Conservation (phyloP, 495 filamentous ascomycete genomes). For the Podospora tetraspora region DNA sequence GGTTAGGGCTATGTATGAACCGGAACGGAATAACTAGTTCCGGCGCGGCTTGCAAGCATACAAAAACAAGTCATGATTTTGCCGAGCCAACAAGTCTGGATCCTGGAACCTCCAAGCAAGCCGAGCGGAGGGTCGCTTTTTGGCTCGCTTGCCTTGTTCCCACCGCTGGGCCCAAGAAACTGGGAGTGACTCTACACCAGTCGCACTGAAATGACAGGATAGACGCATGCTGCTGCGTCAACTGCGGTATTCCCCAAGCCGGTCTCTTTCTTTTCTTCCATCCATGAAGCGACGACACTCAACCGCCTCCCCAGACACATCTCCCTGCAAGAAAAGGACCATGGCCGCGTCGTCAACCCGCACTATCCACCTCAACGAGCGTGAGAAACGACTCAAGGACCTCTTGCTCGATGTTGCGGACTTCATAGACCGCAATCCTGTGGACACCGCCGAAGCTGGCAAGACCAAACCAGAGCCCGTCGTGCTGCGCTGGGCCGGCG, state of each 20-base stretch:
- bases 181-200: not conserved
- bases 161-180: not conserved
- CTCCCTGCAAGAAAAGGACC: not conserved
- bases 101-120: too few species aligned
- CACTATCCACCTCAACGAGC: conserved; percentile 49
- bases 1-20: too few species aligned
- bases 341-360: not conserved
- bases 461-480: conserved; percentile 40
- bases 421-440: conserved; percentile 52
- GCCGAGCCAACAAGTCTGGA: too few species aligned
- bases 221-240: not conserved
- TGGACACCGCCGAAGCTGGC: conserved; percentile 23
- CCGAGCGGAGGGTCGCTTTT: too few species aligned
- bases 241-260: not conserved
- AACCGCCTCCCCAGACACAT: not conserved
- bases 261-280: not conserved
- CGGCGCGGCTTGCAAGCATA: too few species aligned
- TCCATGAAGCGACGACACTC: not conserved
- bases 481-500: conserved; percentile 82
- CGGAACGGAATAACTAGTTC: too few species aligned
- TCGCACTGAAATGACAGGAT: not conserved
- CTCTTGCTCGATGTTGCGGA: conserved; percentile 71
- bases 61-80: too few species aligned
- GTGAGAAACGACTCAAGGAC: conserved; percentile 61
- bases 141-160: too few species aligned